Evolutionary conservation across 345 rosid genomes (phyloP).

Genomic region (Fremontodendron californicum): DNA sequence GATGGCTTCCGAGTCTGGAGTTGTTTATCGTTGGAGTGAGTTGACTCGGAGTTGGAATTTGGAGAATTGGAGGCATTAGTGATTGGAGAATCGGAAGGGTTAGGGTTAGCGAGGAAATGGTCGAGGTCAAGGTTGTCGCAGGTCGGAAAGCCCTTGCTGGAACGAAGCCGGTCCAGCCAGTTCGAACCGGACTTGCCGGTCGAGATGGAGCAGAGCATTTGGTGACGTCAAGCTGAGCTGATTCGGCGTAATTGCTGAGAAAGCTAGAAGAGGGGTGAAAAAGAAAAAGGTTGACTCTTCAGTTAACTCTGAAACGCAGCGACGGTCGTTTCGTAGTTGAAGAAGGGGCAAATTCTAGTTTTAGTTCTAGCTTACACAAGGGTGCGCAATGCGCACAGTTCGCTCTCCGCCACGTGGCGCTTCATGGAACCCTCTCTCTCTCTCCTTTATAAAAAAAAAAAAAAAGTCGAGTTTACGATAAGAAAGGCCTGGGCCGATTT

Average conservation of each 20-base stretch:
- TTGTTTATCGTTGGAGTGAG: slow-evolving; percentile 28
- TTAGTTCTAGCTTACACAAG: neutral
- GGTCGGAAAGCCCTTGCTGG: slow-evolving; percentile 66
- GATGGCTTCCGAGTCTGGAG: slow-evolving; percentile 16
- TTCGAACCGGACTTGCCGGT: slow-evolving; percentile 54
- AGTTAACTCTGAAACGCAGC: neutral
- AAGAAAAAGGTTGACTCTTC: no score
- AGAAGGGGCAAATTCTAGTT: neutral
- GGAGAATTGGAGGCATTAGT: slow-evolving; percentile 34
- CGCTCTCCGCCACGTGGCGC: neutral
- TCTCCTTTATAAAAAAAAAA: neutral
- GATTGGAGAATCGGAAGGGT: slow-evolving; percentile 24
- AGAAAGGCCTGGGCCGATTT: neutral
- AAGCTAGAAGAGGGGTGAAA: no score
- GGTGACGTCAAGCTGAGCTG: neutral
- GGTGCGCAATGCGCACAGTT: slow-evolving; percentile 3
- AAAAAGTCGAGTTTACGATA: no score
- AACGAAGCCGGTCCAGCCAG: slow-evolving; percentile 90
- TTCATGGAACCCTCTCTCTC: neutral
- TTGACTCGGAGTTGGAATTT: slow-evolving; percentile 36
- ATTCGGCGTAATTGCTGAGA: slow-evolving; percentile 11
- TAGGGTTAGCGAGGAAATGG: slow-evolving; percentile 50
- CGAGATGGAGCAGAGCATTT: slow-evolving; percentile 64
- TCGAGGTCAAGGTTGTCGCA: slow-evolving; percentile 59
- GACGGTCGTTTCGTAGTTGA: neutral